Evolutionary conservation across 2,329 filamentous ascomycete species (phyloP), one percentile per base, ranked within the genome.

Genomic region (Colletotrichum scovillei): DNA sequence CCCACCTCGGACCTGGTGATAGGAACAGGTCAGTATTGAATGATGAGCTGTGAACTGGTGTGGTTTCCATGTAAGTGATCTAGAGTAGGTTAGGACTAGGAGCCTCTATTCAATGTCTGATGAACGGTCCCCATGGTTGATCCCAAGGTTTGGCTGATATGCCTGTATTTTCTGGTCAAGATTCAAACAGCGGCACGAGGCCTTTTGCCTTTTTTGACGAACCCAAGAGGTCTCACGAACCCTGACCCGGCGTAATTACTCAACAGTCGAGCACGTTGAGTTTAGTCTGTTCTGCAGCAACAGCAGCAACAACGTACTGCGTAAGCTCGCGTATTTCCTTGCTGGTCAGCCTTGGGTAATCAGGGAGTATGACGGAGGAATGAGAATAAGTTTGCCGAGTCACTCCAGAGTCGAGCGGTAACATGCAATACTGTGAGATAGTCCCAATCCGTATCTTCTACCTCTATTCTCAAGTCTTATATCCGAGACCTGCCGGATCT

Each of bases 1-100:
- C 32, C 70, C 59, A 57, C 65, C 30, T 63, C 69, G 69, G 69
- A 12, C 66, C 22, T 59, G 16, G 56, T 7, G 58, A 1, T 57
- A 19, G 26, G 9, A 30, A 35, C 14, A 32, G 6, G 42, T 9
- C 8, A 42, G 16, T 16, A 11, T 49, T 19, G 1, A 19, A 4
- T 19, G 8, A 49, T 38, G 38, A 24, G 42, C 9, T 38, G 12
- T 19, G 30, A 60, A 26, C 32, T 16, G 46, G 46, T 53, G 28
- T 16, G 14, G 14, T 49, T 16, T 4, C 24, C 9, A 11, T 24
- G 9, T 30, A 32, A 32, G 28, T 16, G 19, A 4, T n/a, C 42
- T 49, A 1, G 3, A 22, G 19, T 1, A 49, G 3, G 5, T 26
- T 5, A 11, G 52, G 4, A 28, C 16, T 7, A 6, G 38, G 7